Conservation (phyloP, 345 rosid species). For the Syzygium oleosum region DNA sequence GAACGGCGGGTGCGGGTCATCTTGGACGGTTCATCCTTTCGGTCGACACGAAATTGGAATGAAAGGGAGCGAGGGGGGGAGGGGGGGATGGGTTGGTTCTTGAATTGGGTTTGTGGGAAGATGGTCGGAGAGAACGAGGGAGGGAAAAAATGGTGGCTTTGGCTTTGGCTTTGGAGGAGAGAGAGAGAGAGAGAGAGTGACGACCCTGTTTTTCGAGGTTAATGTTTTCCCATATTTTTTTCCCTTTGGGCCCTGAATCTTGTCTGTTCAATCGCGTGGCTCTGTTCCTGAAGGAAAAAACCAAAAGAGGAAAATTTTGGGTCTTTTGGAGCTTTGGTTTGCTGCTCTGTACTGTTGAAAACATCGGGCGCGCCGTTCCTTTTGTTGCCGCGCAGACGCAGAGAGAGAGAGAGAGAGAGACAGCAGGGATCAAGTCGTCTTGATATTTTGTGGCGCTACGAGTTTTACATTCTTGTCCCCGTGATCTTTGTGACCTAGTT, state of each 20-base stretch:
- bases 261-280: neutral
- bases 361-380: neutral
- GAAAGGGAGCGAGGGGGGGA: neutral
- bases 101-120: neutral
- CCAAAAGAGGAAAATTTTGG: neutral
- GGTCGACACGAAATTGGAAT: neutral
- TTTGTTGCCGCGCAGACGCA: neutral
- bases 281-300: neutral
- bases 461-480: neutral
- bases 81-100: slow-evolving; percentile 14
- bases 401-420: neutral
- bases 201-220: neutral
- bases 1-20: slow-evolving; percentile 53
- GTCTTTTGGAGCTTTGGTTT: neutral
- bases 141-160: slow-evolving; percentile 3
- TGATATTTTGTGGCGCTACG: neutral
- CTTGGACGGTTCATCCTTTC: slow-evolving; percentile 1
- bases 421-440: neutral
- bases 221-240: neutral
- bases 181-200: slow-evolving; percentile 14
- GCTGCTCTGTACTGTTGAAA: neutral
- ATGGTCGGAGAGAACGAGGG: slow-evolving; percentile 12
- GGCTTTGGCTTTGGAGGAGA: slow-evolving; percentile 4
- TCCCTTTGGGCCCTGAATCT: neutral
- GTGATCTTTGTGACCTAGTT: neutral